Conservation (phyloP, 1,284 basidiomycete species). For the Termitomyces sp. region DNA sequence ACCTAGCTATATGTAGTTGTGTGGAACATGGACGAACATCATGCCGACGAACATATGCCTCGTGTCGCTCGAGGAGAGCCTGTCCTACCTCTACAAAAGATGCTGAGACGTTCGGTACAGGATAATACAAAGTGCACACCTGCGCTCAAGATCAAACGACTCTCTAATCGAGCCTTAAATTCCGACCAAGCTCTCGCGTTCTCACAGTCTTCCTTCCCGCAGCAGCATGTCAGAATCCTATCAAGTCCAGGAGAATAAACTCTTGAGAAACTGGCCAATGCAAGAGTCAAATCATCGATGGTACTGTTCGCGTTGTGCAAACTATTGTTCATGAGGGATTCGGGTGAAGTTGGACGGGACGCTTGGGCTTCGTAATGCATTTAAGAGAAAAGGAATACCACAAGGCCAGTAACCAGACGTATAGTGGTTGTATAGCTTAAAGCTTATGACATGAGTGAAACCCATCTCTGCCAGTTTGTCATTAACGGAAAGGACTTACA, state of each 20-base stretch:
- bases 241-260: conserved; percentile 62
- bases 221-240: conserved; percentile 54
- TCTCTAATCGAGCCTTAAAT: conserved; percentile 66
- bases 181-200: conserved; percentile 59
- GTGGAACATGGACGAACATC: conserved; percentile 38
- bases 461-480: not conserved
- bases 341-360: conserved; percentile 27
- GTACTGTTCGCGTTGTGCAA: conserved; percentile 58
- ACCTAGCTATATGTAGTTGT: not conserved
- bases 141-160: conserved; percentile 74
- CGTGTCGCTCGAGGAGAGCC: conserved; percentile 82
- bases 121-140: conserved; percentile 38
- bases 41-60: conserved; percentile 75
- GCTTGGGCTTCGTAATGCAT: conserved; percentile 12
- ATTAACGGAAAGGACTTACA: conserved; percentile 4
- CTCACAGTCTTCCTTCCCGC: conserved; percentile 60
- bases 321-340: conserved; percentile 51
- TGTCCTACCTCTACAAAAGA: conserved; percentile 77
- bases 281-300: conserved; percentile 72
- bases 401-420: conserved; percentile 4
- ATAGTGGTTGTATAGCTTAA: not conserved
- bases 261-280: conserved; percentile 65
- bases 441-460: conserved; percentile 4
- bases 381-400: conserved; percentile 3
- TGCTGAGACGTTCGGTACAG: conserved; percentile 22